Evolutionary conservation across 805 yeast species (phyloP).

Genomic region (Kluyveromyces wickerhamii): DNA sequence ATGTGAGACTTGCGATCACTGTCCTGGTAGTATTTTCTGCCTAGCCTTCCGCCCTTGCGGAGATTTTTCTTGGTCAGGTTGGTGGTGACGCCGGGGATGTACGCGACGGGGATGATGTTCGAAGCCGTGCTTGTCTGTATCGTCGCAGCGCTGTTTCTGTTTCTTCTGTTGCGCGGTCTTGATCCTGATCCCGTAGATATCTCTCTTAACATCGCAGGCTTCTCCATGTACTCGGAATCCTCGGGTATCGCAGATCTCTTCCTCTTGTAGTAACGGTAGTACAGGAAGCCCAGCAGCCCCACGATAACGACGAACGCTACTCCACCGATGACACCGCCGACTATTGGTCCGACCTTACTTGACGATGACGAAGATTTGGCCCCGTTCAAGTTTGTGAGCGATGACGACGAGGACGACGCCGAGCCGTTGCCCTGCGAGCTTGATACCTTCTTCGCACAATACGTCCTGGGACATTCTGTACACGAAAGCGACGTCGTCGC

Average conservation of each 20-base stretch:
- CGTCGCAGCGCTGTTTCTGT: slow-evolving; percentile 46
- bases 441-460: slow-evolving; percentile 34
- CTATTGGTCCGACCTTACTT: slow-evolving; percentile 53
- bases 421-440: slow-evolving; percentile 12
- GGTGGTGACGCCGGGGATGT: slow-evolving; percentile 86
- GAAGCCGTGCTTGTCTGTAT: slow-evolving; percentile 66
- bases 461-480: slow-evolving; percentile 44
- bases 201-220: slow-evolving; percentile 3
- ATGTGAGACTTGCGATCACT: slow-evolving; percentile 29
- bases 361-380: slow-evolving; percentile 8
- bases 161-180: slow-evolving; percentile 9
- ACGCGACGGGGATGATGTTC: slow-evolving; percentile 84
- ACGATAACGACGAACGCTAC: slow-evolving; percentile 30
- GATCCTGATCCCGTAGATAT: slow-evolving; percentile 4
- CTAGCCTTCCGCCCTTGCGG: slow-evolving; percentile 6
- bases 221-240: slow-evolving; percentile 16
- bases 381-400: slow-evolving; percentile 6
- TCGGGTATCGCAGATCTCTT: slow-evolving; percentile 25
- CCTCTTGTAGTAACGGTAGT: slow-evolving; percentile 38
- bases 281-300: slow-evolving; percentile 32
- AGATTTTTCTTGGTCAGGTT: slow-evolving; percentile 28
- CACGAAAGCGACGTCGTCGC: slow-evolving; percentile 50
- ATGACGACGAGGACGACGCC: background rate
- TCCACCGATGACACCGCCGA: slow-evolving; percentile 49
- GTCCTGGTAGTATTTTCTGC: slow-evolving; percentile 3